Evolutionary conservation across 176 grass and related monocot genomes (phyloP).

Genomic region (Musa itinerans): DNA sequence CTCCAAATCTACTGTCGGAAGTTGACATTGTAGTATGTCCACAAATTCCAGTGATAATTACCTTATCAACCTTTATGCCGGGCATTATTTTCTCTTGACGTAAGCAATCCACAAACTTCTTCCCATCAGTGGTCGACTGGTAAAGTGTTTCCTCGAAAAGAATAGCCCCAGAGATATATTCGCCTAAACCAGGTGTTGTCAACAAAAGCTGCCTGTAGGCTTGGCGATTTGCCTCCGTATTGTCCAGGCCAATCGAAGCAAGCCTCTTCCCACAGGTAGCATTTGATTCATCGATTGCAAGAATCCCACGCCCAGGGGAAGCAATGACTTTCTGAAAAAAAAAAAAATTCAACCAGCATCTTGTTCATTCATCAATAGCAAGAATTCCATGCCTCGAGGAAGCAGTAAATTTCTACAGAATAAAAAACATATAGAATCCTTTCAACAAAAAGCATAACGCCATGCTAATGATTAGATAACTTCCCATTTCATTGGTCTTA

Average conservation of each 20-base stretch:
- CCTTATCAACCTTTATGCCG: constrained; percentile 98
- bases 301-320: constrained; percentile 79
- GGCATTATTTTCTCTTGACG: constrained; percentile 86
- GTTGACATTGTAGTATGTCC: neutral
- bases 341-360: neutral
- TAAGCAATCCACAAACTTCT: constrained; percentile 90
- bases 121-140: constrained; percentile 83
- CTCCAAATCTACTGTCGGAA: neutral
- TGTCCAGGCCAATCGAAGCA: constrained; percentile 83
- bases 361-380: neutral
- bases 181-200: constrained; percentile 74
- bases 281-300: constrained; percentile 94
- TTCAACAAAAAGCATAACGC: too few relatives aligned
- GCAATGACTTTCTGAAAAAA: constrained; percentile 79
- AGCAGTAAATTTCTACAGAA: neutral
- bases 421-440: too few relatives aligned
- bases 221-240: constrained; percentile 80
- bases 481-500: too few relatives aligned
- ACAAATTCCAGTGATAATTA: constrained; percentile 16
- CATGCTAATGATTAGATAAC: too few relatives aligned
- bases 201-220: constrained; percentile 89
- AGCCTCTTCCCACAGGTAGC: constrained; percentile 95
- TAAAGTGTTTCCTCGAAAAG: constrained; percentile 98
- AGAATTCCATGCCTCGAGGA: neutral
- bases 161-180: constrained; percentile 94